Base-by-base conservation (phyloP, 176 grass and related monocot genomes). In the Alopecurus myosuroides region DNA sequence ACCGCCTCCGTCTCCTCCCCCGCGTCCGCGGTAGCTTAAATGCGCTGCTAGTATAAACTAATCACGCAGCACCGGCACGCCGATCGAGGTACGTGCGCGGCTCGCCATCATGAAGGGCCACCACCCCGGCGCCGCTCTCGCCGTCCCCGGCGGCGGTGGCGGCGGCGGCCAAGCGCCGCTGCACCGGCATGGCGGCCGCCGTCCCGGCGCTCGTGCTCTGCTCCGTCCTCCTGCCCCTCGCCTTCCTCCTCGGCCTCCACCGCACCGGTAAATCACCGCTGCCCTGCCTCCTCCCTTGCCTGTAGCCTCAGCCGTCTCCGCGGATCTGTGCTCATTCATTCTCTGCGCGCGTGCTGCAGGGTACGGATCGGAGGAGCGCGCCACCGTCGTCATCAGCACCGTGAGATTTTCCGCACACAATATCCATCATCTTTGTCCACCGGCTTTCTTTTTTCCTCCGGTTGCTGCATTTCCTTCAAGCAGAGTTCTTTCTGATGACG, bases 181-280 rank as follows among this genome's bases (percentile, higher is more conserved):
- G 95, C 81, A 82, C 35, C 5, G 84, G 55, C 20, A 88, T 88
- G 7, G 90, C 92, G 3, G 78, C 81, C 13, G 90, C 87, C 4
- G 95, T 95, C 67, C 87, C 92, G 46, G 89, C 79, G 44, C 82
- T 95, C 4, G 92, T 98, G 61, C 45, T 95, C 81, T 91, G 84
- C 81, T 98, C 95, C 28, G 56, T 91, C 46, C 88, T 98, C 23
- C 90, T 92, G 12, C 90, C 90, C 3, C 88, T 94, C 62, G 88
- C 69, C 70, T 95, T 91, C 86, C 88, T 98, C 57, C 78, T 98
- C 74, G 89, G 76, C 67, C 88, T 97, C 86, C 90, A 92, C 58
- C 92, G 85, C 45, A 82, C 85, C 12, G 90, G 94, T 95, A 74
- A 49, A 15, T 29, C 0, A 7, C 39, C 4, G 4, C 4, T 10